These are phyloP conservation scores for Pseudogymnoascus sp. DNA, from an alignment of 2,329 filamentous ascomycete genomes.

Conservation along the genomic window DNA sequence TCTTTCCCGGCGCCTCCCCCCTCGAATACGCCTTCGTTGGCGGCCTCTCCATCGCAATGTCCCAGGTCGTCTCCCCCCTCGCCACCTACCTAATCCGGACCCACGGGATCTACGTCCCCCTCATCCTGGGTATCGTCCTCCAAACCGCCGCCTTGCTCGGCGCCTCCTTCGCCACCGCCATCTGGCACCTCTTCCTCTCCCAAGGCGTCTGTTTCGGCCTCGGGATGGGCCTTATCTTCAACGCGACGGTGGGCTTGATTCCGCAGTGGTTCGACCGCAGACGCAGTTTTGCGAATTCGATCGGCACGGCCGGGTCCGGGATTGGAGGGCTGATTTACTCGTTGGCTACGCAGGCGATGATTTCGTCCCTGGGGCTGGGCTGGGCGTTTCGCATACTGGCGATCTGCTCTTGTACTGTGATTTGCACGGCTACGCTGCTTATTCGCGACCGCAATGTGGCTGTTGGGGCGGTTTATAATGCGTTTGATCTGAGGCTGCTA, in stretches of 20 bases:
- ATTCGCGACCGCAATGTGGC: not conserved
- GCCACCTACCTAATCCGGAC: slow-evolving; percentile 48
- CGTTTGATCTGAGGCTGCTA: slow-evolving; percentile 22
- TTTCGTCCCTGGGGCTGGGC: slow-evolving; percentile 40
- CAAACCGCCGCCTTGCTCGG: slow-evolving; percentile 57
- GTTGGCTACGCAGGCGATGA: slow-evolving; percentile 46
- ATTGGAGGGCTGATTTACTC: slow-evolving; percentile 46
- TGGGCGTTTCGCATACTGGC: slow-evolving; percentile 47
- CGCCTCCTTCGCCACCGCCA: slow-evolving; percentile 56
- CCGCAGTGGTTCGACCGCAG: slow-evolving; percentile 53
- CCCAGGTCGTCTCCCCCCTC: slow-evolving; percentile 55
- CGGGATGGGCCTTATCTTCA: slow-evolving; percentile 63
- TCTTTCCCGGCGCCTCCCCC: slow-evolving; percentile 41
- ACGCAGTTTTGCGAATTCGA: slow-evolving; percentile 49
- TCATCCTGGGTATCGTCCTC: slow-evolving; percentile 55
- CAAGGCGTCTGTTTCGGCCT: slow-evolving; percentile 67
- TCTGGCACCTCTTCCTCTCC: slow-evolving; percentile 67
- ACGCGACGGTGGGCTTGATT: slow-evolving; percentile 52
- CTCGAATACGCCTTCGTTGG: slow-evolving; percentile 68
- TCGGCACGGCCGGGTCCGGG: slow-evolving; percentile 44
- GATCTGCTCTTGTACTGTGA: not conserved
- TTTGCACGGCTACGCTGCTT: not conserved
- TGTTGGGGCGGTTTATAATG: not conserved
- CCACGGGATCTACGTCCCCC: slow-evolving; percentile 53
- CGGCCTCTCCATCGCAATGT: slow-evolving; percentile 54